These are phyloP conservation scores for Alternaria panax DNA, from an alignment of 2,329 filamentous ascomycete genomes.

Conservation along the genomic window DNA sequence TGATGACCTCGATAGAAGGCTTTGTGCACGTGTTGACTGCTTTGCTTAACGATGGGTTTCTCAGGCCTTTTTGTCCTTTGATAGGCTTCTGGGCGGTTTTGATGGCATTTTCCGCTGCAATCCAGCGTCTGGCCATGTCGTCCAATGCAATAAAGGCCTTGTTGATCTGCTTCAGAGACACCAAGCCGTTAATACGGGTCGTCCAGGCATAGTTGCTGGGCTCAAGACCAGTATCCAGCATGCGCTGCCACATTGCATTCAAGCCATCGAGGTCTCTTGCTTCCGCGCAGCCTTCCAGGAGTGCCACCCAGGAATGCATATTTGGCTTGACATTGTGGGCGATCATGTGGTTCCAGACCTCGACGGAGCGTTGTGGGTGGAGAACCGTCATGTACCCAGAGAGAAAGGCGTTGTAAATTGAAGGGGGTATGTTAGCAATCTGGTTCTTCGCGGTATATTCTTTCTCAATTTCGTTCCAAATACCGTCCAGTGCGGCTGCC, in stretches of 20 bases:
- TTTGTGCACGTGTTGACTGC: slow-evolving; percentile 57
- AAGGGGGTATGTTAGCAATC: slow-evolving; percentile 31
- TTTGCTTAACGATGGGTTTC: slow-evolving; percentile 23
- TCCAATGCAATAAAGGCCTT: slow-evolving; percentile 69
- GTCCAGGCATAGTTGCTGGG: slow-evolving; percentile 75
- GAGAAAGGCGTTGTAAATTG: slow-evolving; percentile 57
- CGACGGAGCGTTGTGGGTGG: slow-evolving; percentile 55
- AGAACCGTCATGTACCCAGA: slow-evolving; percentile 56
- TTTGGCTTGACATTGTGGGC: slow-evolving; percentile 64
- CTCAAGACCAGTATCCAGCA: slow-evolving; percentile 63
- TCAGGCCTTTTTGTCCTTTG: slow-evolving; percentile 18
- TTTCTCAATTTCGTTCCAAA: slow-evolving; percentile 35
- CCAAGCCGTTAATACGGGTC: slow-evolving; percentile 70
- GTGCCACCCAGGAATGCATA: slow-evolving; percentile 72
- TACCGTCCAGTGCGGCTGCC: slow-evolving; percentile 20
- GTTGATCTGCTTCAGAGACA: slow-evolving; percentile 62
- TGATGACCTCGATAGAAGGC: slow-evolving; percentile 71
- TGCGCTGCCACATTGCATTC: slow-evolving; percentile 71
- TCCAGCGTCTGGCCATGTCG: slow-evolving; percentile 71
- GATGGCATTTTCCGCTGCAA: slow-evolving; percentile 43
- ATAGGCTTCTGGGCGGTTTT: slow-evolving; percentile 16
- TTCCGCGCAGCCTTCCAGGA: slow-evolving; percentile 74
- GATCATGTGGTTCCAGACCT: slow-evolving; percentile 66
- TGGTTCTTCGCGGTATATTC: slow-evolving; percentile 24
- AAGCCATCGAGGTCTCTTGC: slow-evolving; percentile 67